Evolutionary conservation across 2,329 filamentous ascomycete species (phyloP), one percentile per base, ranked within the genome.

Genomic region (Xylaria sp.): DNA sequence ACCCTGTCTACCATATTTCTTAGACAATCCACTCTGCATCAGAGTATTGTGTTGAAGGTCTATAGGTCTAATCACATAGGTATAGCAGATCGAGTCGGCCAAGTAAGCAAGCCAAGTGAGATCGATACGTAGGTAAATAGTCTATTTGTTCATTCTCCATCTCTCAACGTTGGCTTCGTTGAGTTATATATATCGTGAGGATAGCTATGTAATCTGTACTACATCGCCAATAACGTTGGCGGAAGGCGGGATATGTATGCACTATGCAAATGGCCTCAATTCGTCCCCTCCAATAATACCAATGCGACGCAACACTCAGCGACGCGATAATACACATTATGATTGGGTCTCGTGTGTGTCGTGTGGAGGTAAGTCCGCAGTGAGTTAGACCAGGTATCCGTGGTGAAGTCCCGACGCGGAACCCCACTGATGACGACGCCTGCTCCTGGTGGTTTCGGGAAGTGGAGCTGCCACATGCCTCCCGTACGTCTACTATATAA

Each of bases 381-480:
- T 60, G 4, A 45, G 34, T 60, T 9, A 45, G 47, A 51, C 45
- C 12, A 45, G 24, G 42, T 30, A 39, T 14, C 45, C 6, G 6
- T 47, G 14, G 45, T 14, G n/a, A 47, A 50, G 32, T 57, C 11
- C 24, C 27, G n/a, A 51, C 24, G n/a, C n/a, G 42, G 45, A 42
- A 53, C 53, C 61, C 58, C 62, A 55, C 57, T 60, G 58, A 51
- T 69, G 59, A 69, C 67, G 67, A 69, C 67, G 67, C 66, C 53
- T 59, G 50, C 63, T 54, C 63, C 62, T 48, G 36, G 53, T 30
- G 30, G 45, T 68, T 57, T 61, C 51, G 56, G 48, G 50, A n/a
- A 42, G 57, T 66, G 67, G 67, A 56, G 51, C 63, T 45, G 12
- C 6, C 47, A 27, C 24, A 27, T 17, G 39, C 39, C 48, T 42